Base-by-base conservation (phyloP, 352 stramenopile genomes). In the Pilasporangium apinafurcum region DNA sequence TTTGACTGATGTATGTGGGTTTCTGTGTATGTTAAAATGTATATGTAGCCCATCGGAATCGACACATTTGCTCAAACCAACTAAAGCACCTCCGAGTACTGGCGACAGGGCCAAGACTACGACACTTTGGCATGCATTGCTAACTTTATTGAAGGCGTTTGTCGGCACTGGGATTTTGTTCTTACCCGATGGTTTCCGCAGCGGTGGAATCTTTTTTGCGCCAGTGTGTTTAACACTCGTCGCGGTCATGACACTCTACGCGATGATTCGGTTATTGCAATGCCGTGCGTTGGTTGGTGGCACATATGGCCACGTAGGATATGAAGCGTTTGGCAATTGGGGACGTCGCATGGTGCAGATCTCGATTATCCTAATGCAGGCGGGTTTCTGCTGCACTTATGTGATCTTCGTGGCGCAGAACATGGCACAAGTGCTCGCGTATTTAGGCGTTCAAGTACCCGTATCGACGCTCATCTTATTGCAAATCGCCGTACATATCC, bases 361-460 rank as follows among this genome's bases (percentile, higher is more conserved):
- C 22, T 91, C 79, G 25, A 86, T 88, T 56, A 83, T 91, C 31
- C 61, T 91, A 37, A 87, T 89, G 79, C 79, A 91, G 39, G 54
- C 62, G n/a, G 79, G 79, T 10, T 91, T 91, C 42, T 91, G 79
- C 62, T 91, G 79, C 37, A 87, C 79, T 5, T 91, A 91, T 48
- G 62, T 89, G 22, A 91, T 91, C 51, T 91, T 91, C 22, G 79
- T 89, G 40, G 79, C 76, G 3, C 66, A 87, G 50, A 91, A 91
- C 44, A 68, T 91, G 61, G 50, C 65, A 1, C 49, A 88, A n/a
- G 79, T 91, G 46, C 56, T 88, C 26, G 47, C 37, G n/a, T 87
- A 80, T 46, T 47, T 76, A 21, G 73, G 71, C 22, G 42, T 59
- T 27, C 40, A 39, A 3, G 36, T 84, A 1, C 50, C 70, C 17